These are phyloP conservation scores for Fusarium dimerum DNA, from an alignment of 2,329 filamentous ascomycete genomes.

Conservation along the genomic window DNA sequence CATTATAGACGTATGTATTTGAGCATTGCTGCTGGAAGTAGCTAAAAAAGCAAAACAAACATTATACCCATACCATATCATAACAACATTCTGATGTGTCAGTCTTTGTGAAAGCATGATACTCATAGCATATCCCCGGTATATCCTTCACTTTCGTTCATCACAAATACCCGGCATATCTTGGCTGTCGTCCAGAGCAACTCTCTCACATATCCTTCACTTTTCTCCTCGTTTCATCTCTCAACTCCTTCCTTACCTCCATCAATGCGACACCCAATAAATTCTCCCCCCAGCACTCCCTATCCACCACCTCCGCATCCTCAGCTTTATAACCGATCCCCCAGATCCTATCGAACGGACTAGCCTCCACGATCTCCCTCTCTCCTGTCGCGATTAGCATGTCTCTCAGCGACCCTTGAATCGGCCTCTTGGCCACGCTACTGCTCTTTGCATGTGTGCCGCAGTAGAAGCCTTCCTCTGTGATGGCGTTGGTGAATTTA, in stretches of 20 bases:
- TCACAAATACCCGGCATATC: no score
- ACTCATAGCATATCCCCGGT: no score
- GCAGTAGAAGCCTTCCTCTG: conserved; percentile 29
- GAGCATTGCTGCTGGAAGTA: no score
- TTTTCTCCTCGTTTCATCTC: conserved; percentile 29
- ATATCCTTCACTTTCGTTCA: neutral
- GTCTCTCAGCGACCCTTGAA: conserved; percentile 43
- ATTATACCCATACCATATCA: neutral
- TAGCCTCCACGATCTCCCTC: conserved; percentile 62
- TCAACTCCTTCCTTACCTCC: conserved; percentile 56
- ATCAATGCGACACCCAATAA: conserved; percentile 63
- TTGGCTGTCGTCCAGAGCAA: no score
- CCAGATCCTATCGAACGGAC: conserved; percentile 64
- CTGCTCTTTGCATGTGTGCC: conserved; percentile 22
- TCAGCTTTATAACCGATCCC: conserved; percentile 61
- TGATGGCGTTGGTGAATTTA: conserved; percentile 56
- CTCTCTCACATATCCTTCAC: neutral
- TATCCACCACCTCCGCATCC: conserved; percentile 46
- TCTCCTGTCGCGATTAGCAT: conserved; percentile 59
- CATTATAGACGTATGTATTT: no score
- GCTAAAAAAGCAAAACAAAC: no score
- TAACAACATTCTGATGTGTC: no score
- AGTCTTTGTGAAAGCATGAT: no score
- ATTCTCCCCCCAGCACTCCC: conserved; percentile 62
- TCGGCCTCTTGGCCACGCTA: conserved; percentile 16